Evolutionary conservation across 2,329 filamentous ascomycete genomes (phyloP).

Genomic region (Pseudogymnoascus sp.): DNA sequence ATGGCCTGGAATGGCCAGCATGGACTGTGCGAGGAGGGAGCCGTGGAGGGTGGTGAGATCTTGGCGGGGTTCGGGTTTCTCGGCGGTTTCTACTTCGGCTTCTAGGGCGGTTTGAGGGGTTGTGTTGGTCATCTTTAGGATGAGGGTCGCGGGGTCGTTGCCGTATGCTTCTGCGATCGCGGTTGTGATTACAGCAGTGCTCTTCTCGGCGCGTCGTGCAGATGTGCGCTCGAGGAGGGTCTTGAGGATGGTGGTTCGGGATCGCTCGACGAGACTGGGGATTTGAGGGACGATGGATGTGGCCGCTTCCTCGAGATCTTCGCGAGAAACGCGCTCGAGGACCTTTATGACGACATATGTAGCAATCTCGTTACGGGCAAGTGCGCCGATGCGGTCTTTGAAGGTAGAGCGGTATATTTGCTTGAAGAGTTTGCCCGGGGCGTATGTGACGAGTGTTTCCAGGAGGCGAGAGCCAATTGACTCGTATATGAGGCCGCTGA

Average conservation of each 20-base stretch:
- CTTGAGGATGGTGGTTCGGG: conserved; percentile 70
- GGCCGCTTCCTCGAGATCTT: conserved; percentile 70
- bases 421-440: conserved; percentile 87
- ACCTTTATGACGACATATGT: conserved; percentile 79
- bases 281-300: conserved; percentile 66
- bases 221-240: conserved; percentile 75
- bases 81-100: conserved; percentile 22
- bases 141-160: conserved; percentile 38
- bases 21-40: conserved; percentile 69
- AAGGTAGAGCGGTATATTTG: conserved; percentile 73
- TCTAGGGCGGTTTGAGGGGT: conserved; percentile 44
- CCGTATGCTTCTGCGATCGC: conserved; percentile 48
- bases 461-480: conserved; percentile 81
- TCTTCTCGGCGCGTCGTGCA: conserved; percentile 52
- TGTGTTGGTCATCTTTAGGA: conserved; percentile 50
- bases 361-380: conserved; percentile 84
- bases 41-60: conserved; percentile 55
- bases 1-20: conserved; percentile 65
- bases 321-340: conserved; percentile 74
- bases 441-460: conserved; percentile 73
- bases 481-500: conserved; percentile 84
- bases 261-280: conserved; percentile 61
- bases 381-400: conserved; percentile 66
- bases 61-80: conserved; percentile 24
- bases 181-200: conserved; percentile 39